Evolutionary conservation across 2,329 filamentous ascomycete species (phyloP), one percentile per base, ranked within the genome.

Genomic region (Pseudocercospora musae): DNA sequence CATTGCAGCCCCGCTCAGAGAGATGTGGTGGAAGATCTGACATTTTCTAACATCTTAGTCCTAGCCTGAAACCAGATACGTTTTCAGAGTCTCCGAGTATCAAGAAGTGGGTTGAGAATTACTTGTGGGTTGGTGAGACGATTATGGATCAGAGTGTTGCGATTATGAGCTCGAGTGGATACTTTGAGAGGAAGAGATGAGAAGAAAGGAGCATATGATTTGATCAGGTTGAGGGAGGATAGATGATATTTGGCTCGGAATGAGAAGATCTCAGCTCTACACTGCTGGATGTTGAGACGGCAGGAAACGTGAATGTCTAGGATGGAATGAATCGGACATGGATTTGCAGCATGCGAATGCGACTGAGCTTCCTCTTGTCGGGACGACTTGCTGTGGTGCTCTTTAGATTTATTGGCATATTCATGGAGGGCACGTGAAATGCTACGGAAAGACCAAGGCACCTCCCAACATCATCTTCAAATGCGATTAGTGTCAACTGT

Each of bases 91-190:
- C 88, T 77, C 90, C 91, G 76, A 89, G 93, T 66, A 78, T 95
- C 70, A 89, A 89, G 76, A 89, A 88, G 57, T 98, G 93, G 92
- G 87, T 98, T 69, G 89, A 94, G 74, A 94, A 89, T 76, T 98
- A 98, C 77, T 87, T 98, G 48, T 92, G 92, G 66, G 89, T 97
- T 18, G 95, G 95, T 71, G 95, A 99, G 81, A 96, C 92, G 87
- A 90, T 97, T 68, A 96, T 99, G 92, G 95, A 99, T 78, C 90
- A 96, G 81, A 96, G 92, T 29, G 92, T 98, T 31, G 93, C 93
- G 44, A 86, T 98, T 61, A 91, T 96, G 75, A 90, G 92, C 46
- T 89, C 90, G 54, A 96, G 91, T 75, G 85, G 89, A 63, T 99
- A 88, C 79, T 99, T 99, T 76, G 93, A 97, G 81, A 86, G 95